Conservation (phyloP, 2,329 filamentous ascomycete species). For the Tolypocladium ovalisporum region DNA sequence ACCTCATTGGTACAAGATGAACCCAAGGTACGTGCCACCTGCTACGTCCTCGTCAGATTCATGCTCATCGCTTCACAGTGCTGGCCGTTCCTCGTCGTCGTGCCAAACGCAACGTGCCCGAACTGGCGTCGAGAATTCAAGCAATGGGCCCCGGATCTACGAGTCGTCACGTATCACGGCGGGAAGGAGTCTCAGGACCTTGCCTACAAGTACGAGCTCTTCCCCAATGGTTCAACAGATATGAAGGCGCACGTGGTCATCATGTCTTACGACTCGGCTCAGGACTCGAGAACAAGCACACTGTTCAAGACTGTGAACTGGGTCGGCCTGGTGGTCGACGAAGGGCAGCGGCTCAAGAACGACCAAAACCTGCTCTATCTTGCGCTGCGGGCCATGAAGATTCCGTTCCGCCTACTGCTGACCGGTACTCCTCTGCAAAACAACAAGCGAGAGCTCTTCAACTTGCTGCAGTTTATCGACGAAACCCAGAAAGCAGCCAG, state of each 20-base stretch:
- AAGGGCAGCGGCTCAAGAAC: constrained; percentile 92
- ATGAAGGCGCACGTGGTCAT: constrained; percentile 86
- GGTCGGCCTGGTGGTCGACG: constrained; percentile 84
- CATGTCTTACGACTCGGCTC: constrained; percentile 85
- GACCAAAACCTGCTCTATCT: constrained; percentile 75
- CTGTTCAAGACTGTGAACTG: constrained; percentile 66
- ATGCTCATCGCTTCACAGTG: constrained; percentile 31
- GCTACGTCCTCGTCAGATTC: not conserved
- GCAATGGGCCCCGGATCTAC: constrained; percentile 75
- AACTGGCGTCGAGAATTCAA: constrained; percentile 97
- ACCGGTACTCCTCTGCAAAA: constrained; percentile 94
- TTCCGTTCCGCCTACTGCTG: constrained; percentile 75
- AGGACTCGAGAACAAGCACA: constrained; percentile 55
- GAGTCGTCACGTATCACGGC: constrained; percentile 90
- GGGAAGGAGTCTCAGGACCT: constrained; percentile 63
- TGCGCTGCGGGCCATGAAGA: constrained; percentile 59
- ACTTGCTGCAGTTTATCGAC: constrained; percentile 91
- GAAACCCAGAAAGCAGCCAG: constrained; percentile 54
- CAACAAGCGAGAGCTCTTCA: constrained; percentile 90
- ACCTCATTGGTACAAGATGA: constrained; percentile 57
- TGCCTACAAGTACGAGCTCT: constrained; percentile 76
- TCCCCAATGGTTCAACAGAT: constrained; percentile 51
- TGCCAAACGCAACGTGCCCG: constrained; percentile 90
- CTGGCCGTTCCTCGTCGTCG: constrained; percentile 87
- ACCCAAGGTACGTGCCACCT: constrained; percentile 28